Evolutionary conservation across 2,329 filamentous ascomycete genomes (phyloP).

Genomic region (Colletotrichum tropicale): DNA sequence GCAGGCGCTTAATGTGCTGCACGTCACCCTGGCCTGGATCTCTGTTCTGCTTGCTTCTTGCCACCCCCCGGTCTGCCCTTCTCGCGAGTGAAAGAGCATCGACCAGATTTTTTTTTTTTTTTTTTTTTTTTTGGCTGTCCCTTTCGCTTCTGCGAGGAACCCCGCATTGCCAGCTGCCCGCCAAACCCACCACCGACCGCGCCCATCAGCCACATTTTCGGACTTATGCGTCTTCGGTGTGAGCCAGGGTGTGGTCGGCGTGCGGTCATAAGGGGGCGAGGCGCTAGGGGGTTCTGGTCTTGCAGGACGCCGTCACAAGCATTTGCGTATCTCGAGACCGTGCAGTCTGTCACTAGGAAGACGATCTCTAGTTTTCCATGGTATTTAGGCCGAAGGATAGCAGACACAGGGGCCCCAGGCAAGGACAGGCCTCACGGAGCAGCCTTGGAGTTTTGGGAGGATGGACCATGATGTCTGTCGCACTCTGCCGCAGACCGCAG

Average conservation of each 20-base stretch:
- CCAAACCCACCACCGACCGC: background rate
- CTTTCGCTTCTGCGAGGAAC: background rate
- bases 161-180: slow-evolving; percentile 3
- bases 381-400: background rate
- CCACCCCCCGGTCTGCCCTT: slow-evolving; percentile 5
- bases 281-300: background rate
- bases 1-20: slow-evolving; percentile 15
- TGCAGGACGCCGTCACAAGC: background rate
- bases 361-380: background rate
- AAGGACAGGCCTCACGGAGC: slow-evolving; percentile 11
- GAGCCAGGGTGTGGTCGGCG: background rate
- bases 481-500: background rate
- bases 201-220: slow-evolving; percentile 3
- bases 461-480: slow-evolving; percentile 1
- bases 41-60: background rate
- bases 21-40: slow-evolving; percentile 12
- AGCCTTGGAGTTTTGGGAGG: slow-evolving; percentile 3
- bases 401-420: background rate
- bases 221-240: slow-evolving; percentile 8
- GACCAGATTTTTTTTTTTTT: slow-evolving; percentile 12
- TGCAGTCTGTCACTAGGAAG: background rate
- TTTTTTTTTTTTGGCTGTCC: background rate
- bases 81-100: background rate
- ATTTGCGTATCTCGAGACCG: background rate
- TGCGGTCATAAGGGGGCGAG: background rate